Percentiles rank a stretch among this genome's conserved stretches.
Evolutionary conservation across 257 asterid species (phyloP).

Genomic region (Przewalskia tangutica): DNA sequence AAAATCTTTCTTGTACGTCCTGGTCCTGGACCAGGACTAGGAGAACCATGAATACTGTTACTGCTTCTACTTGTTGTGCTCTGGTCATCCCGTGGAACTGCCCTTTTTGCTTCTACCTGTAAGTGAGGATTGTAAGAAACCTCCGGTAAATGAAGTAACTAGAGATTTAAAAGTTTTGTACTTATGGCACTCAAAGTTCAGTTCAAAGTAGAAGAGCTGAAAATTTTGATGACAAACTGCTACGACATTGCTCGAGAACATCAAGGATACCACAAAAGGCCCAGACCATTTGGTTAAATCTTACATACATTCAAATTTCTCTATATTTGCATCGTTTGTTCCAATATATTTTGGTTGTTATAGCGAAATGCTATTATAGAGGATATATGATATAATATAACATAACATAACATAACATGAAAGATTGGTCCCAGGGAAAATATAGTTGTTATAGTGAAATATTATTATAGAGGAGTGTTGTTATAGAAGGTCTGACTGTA

Average conservation of each 20-base stretch:
- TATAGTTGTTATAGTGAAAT: no score
- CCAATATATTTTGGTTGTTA: no score
- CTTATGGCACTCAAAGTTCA: background rate
- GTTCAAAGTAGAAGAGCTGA: background rate
- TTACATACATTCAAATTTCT: no score
- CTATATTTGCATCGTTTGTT: no score
- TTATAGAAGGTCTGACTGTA: no score
- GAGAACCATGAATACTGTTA: conserved; percentile 14
- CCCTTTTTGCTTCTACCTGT: conserved; percentile 23
- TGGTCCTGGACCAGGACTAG: conserved; percentile 11
- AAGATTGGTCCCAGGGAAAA: no score
- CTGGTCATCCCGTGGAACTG: conserved; percentile 21
- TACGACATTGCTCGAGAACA: background rate
- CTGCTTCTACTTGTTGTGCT: conserved; percentile 10
- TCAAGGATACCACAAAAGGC: background rate
- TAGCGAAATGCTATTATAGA: no score
- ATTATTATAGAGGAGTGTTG: no score
- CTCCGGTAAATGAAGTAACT: background rate
- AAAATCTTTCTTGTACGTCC: conserved; percentile 17
- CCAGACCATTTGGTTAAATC: background rate
- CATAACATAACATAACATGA: no score
- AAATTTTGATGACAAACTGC: background rate
- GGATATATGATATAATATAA: no score
- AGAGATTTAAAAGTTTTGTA: background rate
- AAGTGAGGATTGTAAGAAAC: background rate